A percentile compares a stretch with the other conserved stretches of the same genome.
phyloP scores from a whole-genome alignment of 306 rosid species.

The Corylus avellana region DNA sequence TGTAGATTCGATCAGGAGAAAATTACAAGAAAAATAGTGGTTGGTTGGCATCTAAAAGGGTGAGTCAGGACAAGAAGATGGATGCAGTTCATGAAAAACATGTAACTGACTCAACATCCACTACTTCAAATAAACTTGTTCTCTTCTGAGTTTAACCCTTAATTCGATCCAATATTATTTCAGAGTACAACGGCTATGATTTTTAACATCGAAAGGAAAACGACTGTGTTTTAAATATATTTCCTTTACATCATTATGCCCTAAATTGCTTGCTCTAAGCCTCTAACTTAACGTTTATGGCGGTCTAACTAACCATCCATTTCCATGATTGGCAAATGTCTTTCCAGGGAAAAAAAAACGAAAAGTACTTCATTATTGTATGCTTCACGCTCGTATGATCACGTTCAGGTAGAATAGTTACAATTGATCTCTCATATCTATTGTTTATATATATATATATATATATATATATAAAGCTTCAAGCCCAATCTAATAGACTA shows the following conservation, averaged over 20 bases:
- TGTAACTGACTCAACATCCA: neutral
- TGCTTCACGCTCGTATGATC: no score
- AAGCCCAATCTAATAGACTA: no score
- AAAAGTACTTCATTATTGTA: neutral
- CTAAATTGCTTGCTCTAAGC: neutral
- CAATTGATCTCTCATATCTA: no score
- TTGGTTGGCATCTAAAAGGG: no score
- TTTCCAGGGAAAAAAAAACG: neutral
- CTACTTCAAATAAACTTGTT: neutral
- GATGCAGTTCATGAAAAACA: neutral
- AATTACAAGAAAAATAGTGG: no score
- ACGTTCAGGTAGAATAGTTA: no score
- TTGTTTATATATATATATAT: no score
- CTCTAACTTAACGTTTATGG: neutral
- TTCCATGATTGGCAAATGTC: neutral
- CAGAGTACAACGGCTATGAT: neutral
- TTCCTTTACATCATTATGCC: neutral
- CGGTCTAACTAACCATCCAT: neutral
- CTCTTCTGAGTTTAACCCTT: neutral
- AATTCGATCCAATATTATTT: neutral
- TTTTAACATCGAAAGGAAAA: neutral
- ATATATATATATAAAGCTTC: no score
- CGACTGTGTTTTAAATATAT: neutral
- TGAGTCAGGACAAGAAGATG: neutral
- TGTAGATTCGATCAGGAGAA: no score